phyloP scores from a whole-genome alignment of 768 basidiomycete species.

The Mycena galericulata region DNA sequence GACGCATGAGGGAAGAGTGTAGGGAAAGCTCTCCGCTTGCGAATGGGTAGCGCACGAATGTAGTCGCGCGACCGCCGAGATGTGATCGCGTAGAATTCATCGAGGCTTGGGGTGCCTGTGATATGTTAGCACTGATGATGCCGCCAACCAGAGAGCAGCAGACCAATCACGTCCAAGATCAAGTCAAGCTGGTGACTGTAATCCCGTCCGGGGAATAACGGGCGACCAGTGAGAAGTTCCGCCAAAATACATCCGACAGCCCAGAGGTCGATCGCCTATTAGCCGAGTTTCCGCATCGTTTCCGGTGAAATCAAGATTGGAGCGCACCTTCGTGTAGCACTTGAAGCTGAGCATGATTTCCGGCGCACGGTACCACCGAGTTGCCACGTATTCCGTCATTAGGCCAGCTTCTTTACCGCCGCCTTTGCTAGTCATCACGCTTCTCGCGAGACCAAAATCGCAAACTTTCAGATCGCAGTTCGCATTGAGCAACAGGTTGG shows the following conservation, averaged over 20 bases:
- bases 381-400: constrained; percentile 91
- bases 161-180: constrained; percentile 89
- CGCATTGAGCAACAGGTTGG: constrained; percentile 88
- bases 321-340: constrained; percentile 78
- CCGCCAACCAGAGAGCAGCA: constrained; percentile 26
- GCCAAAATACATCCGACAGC: constrained; percentile 83
- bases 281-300: constrained; percentile 21
- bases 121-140: constrained; percentile 33
- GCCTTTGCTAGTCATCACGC: constrained; percentile 65
- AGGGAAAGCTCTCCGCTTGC: constrained; percentile 77
- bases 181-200: constrained; percentile 90
- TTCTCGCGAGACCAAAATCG: constrained; percentile 88
- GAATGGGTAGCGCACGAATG: constrained; percentile 87
- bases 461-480: constrained; percentile 92
- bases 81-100: constrained; percentile 93
- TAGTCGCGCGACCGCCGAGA: constrained; percentile 88
- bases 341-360: constrained; percentile 97
- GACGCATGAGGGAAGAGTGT: constrained; percentile 84
- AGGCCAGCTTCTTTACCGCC: constrained; percentile 73
- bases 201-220: constrained; percentile 89
- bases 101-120: constrained; percentile 83
- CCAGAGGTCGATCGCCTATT: constrained; percentile 75
- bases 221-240: constrained; percentile 83
- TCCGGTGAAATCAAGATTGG: constrained; percentile 17
- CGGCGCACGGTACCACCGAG: constrained; percentile 93